Evolutionary conservation across 2,329 filamentous ascomycete species (phyloP).

Genomic region (Diaporthe batatas): DNA sequence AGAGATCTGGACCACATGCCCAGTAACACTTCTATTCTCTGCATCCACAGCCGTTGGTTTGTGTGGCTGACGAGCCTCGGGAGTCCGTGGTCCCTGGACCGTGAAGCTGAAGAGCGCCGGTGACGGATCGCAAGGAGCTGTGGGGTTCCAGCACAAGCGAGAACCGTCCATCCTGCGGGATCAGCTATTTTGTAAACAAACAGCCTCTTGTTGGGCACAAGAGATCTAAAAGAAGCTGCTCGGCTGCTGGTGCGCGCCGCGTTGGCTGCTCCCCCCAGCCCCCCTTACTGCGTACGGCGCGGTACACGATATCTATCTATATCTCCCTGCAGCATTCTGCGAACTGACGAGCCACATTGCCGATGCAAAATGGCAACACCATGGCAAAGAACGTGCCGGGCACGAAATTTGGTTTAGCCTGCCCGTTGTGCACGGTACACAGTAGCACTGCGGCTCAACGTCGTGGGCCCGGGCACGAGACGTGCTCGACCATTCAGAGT

Average conservation of each 20-base stretch:
- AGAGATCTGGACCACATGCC: neutral
- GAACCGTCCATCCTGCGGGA: slow-evolving; percentile 30
- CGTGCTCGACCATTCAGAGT: slow-evolving; percentile 17
- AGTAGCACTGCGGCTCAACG: slow-evolving; percentile 25
- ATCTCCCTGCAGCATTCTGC: slow-evolving; percentile 11
- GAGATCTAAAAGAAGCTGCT: slow-evolving; percentile 14
- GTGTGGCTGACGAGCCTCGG: slow-evolving; percentile 10
- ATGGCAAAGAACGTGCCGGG: neutral
- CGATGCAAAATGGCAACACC: slow-evolving; percentile 1
- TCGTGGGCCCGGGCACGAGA: slow-evolving; percentile 7
- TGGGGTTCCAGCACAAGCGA: slow-evolving; percentile 32
- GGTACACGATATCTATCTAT: slow-evolving; percentile 25
- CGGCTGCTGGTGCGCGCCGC: slow-evolving; percentile 4
- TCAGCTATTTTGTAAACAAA: slow-evolving; percentile 14
- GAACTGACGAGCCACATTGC: neutral
- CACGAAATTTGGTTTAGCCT: slow-evolving; percentile 12
- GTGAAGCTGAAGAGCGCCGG: slow-evolving; percentile 19
- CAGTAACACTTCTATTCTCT: neutral
- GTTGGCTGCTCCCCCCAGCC: neutral
- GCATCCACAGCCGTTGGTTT: neutral
- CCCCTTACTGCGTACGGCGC: neutral
- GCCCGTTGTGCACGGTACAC: neutral
- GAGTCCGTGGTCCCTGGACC: neutral
- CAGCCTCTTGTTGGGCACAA: slow-evolving; percentile 20
- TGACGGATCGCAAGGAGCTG: slow-evolving; percentile 25